Percentiles rank a stretch among this genome's conserved stretches.
phyloP scores from a whole-genome alignment of 177 flowering plant genomes.

The Vitis hybrid region DNA sequence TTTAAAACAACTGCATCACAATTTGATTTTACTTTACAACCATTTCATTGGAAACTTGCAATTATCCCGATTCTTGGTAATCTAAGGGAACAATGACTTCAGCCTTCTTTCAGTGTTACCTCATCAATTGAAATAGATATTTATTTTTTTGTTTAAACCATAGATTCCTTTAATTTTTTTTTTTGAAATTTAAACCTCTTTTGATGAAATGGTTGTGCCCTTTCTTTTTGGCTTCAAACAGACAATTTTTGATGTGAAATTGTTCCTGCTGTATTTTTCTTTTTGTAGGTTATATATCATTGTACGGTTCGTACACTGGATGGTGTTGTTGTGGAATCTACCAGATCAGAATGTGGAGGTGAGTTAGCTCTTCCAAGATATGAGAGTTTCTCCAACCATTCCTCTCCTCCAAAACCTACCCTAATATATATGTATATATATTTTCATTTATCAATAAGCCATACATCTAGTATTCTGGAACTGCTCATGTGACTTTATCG shows the following conservation, averaged over 20 bases:
- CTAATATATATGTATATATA: not conserved
- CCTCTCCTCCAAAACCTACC: not conserved
- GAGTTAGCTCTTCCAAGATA: conserved; percentile 5
- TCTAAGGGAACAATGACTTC: no score
- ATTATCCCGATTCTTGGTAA: no score
- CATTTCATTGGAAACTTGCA: no score
- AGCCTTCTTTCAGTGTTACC: no score
- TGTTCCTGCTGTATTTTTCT: not conserved
- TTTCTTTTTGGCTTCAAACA: not conserved
- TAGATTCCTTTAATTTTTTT: no score
- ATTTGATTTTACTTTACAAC: not conserved
- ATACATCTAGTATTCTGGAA: no score
- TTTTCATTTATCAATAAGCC: not conserved
- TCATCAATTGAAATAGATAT: no score
- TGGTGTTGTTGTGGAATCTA: conserved; percentile 82
- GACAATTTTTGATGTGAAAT: not conserved
- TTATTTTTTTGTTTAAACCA: no score
- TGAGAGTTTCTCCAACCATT: not conserved
- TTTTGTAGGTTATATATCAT: conserved; percentile 76
- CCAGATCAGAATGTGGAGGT: conserved; percentile 82
- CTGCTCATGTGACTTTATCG: no score
- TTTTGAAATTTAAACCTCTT: no score
- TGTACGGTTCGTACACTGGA: conserved; percentile 84
- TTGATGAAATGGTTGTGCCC: not conserved
- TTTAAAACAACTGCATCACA: not conserved